Evolutionary conservation across 495 filamentous ascomycete species (phyloP).

Genomic region (Podospora australis): DNA sequence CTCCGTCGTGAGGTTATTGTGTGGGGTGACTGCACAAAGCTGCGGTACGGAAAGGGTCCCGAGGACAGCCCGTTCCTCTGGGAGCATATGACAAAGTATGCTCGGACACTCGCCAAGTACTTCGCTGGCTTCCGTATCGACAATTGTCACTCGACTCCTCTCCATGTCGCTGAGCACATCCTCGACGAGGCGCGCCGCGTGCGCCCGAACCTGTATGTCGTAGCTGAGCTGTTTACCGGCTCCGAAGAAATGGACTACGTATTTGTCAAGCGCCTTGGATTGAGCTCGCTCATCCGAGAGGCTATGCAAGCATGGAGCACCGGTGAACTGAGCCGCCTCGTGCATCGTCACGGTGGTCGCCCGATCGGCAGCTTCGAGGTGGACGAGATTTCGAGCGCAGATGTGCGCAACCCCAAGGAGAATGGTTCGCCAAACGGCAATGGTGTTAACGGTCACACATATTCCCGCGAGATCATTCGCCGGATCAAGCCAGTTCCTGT

Average conservation of each 20-base stretch:
- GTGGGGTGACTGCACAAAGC: slow-evolving; percentile 97
- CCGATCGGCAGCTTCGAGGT: slow-evolving; percentile 96
- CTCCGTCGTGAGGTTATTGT: slow-evolving; percentile 91
- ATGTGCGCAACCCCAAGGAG: slow-evolving; percentile 22
- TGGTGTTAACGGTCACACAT: slow-evolving; percentile 7
- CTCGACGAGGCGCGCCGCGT: slow-evolving; percentile 86
- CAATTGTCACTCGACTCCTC: slow-evolving; percentile 94
- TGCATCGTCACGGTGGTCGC: slow-evolving; percentile 89
- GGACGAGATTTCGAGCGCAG: slow-evolving; percentile 49
- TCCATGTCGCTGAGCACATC: slow-evolving; percentile 89
- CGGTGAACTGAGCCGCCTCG: slow-evolving; percentile 78
- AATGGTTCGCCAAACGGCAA: slow-evolving; percentile 13
- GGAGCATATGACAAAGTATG: slow-evolving; percentile 92
- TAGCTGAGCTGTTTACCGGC: slow-evolving; percentile 94
- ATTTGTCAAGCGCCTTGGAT: slow-evolving; percentile 84
- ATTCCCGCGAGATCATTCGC: slow-evolving; percentile 53
- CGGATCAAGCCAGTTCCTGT: slow-evolving; percentile 75
- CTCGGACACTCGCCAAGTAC: slow-evolving; percentile 87
- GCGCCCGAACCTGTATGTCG: slow-evolving; percentile 81
- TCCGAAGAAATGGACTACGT: slow-evolving; percentile 93
- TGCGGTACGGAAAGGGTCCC: slow-evolving; percentile 76
- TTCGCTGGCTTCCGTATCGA: slow-evolving; percentile 96
- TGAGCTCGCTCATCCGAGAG: slow-evolving; percentile 88
- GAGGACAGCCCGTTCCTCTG: slow-evolving; percentile 90
- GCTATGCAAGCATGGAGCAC: slow-evolving; percentile 99